Base-by-base conservation (phyloP, 768 basidiomycete genomes). In the Lyophyllum atratum region DNA sequence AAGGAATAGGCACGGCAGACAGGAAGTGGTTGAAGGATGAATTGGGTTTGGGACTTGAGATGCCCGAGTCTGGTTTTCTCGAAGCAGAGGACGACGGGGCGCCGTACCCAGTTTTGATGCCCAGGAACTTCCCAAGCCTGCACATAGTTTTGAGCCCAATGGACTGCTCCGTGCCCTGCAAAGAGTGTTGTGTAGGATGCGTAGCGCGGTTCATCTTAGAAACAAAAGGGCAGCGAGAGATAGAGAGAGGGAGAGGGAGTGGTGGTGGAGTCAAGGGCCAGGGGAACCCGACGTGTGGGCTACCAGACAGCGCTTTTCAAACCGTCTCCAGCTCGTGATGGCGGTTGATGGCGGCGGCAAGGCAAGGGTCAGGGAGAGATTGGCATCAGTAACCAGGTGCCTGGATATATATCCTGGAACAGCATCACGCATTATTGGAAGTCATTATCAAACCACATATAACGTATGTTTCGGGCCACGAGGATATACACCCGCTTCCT, bases 311-410 rank as follows among this genome's bases (percentile, higher is more conserved):
- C 29, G 39, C 33, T 58, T 61, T 54, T 58, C 49, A 52, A 49
- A 44, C 43, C 37, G 5, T 40, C 29, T 31, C 11, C 29, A 11
- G 6, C 45, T 54, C 24, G 33, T 58, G 52, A 55, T 58, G 55
- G 59, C 33, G 45, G 49, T 40, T 51, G 56, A 51, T 51, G 44
- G 39, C 44, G 37, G 37, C 19, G 33, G 15, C 40, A 3, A n/a
- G 14, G 39, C n/a, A n/a, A 19, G n/a, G n/a, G 39, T 33, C 14
- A 52, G 55, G 47, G 40, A 12, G 21, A 55, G 54, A 28, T 55
- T 29, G 33, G 21, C 51, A 58, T 63, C 56, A 61, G 55, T 61
- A 59, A 56, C 59, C 55, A 60, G 49, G 59, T 56, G 45, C 42
- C 49, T 48, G 31, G 17, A 21, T 54, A 49, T 46, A 56, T 34